Evolutionary conservation across 2,329 filamentous ascomycete species (phyloP).

Genomic region (Verticillium longisporum): DNA sequence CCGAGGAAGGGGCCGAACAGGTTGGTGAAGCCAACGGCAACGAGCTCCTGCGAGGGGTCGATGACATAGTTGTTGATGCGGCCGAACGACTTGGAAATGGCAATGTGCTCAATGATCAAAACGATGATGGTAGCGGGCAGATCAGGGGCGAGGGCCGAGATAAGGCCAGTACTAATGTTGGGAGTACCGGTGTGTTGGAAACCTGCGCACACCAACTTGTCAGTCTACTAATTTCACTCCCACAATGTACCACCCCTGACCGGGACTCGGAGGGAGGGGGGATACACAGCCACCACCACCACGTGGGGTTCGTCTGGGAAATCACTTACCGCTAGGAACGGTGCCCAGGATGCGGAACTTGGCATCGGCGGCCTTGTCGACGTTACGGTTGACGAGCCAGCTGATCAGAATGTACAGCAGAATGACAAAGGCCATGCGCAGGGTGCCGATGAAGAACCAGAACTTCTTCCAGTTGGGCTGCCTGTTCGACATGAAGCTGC

Average conservation of each 20-base stretch:
- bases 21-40: slow-evolving; percentile 72
- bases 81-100: slow-evolving; percentile 77
- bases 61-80: slow-evolving; percentile 74
- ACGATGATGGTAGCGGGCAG: slow-evolving; percentile 72
- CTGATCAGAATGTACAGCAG: slow-evolving; percentile 74
- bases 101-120: slow-evolving; percentile 75
- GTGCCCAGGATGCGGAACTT: slow-evolving; percentile 57
- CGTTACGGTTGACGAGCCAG: slow-evolving; percentile 60
- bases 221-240: not conserved
- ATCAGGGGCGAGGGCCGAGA: slow-evolving; percentile 57
- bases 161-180: slow-evolving; percentile 49
- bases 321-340: slow-evolving; percentile 57
- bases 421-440: slow-evolving; percentile 75
- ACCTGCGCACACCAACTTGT: slow-evolving; percentile 28
- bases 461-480: slow-evolving; percentile 60
- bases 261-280: not conserved
- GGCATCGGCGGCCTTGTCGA: slow-evolving; percentile 40
- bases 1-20: slow-evolving; percentile 70
- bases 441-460: slow-evolving; percentile 72
- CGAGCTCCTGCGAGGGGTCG: slow-evolving; percentile 71
- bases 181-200: slow-evolving; percentile 67
- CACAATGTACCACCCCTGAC: not conserved
- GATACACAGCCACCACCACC: not conserved
- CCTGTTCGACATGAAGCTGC: slow-evolving; percentile 57
- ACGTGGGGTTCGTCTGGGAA: not conserved